Percentiles rank a stretch among this genome's conserved stretches.
These are phyloP conservation scores for Waltergamsia citrina DNA, from an alignment of 2,329 filamentous ascomycete species.

Conservation along the genomic window DNA sequence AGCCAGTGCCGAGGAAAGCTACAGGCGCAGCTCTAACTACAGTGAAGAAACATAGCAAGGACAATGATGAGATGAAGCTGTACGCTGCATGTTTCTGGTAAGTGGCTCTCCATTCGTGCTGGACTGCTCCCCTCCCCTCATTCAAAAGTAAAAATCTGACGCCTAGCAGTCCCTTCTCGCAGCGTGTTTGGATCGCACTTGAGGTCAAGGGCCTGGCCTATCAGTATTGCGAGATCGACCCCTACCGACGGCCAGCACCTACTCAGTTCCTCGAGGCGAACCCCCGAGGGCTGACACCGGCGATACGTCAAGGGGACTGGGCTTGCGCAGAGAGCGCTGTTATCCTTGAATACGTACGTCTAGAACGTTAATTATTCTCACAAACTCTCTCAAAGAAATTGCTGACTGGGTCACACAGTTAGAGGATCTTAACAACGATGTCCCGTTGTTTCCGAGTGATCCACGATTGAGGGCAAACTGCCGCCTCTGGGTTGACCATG, in stretches of 20 bases:
- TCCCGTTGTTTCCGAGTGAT: conserved; percentile 53
- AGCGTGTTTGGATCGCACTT: conserved; percentile 82
- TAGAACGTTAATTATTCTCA: conserved; percentile 4
- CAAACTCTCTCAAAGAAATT: too few relatives aligned
- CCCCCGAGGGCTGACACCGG: conserved; percentile 66
- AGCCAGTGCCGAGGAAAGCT: conserved; percentile 62
- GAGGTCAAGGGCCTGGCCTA: conserved; percentile 72
- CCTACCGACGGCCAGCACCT: conserved; percentile 58
- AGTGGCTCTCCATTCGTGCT: too few relatives aligned
- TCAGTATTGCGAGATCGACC: conserved; percentile 80
- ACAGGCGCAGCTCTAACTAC: conserved; percentile 63
- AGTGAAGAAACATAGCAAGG: conserved; percentile 58
- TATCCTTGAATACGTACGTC: conserved; percentile 73
- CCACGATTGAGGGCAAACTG: conserved; percentile 63
- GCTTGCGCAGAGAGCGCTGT: conserved; percentile 74
- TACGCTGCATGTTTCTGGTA: conserved; percentile 82
- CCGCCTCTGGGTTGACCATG: conserved; percentile 73
- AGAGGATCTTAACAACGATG: conserved; percentile 58
- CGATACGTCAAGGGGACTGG: conserved; percentile 71
- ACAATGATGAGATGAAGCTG: conserved; percentile 63
- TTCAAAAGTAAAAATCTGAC: too few relatives aligned
- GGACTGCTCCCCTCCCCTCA: too few relatives aligned
- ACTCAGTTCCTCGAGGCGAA: conserved; percentile 60
- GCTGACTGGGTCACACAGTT: conserved; percentile 33
- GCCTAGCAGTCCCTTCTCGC: conserved; percentile 70